These are phyloP conservation scores for Byssothecium circinans DNA, from an alignment of 2,329 filamentous ascomycete species.

Conservation along the genomic window DNA sequence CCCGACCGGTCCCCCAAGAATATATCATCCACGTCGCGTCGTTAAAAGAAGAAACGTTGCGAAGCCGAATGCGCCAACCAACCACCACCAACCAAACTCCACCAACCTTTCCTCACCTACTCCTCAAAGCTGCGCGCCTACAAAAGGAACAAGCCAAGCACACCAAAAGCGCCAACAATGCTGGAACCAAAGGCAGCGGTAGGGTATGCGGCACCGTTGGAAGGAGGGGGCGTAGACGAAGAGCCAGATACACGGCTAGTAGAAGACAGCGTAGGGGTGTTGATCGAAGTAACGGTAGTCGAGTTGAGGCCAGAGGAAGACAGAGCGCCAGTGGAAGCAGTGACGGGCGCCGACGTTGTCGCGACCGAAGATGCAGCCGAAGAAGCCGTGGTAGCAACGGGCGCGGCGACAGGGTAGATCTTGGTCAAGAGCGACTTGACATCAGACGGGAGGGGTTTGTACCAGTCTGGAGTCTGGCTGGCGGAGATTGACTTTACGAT, in stretches of 20 bases:
- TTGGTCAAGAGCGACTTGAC: constrained; percentile 49
- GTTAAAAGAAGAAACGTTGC: constrained; percentile 35
- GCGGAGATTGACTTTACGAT: constrained; percentile 49
- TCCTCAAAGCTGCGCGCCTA: constrained; percentile 24
- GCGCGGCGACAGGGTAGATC: constrained; percentile 31
- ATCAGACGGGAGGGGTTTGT: constrained; percentile 48
- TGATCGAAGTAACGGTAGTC: constrained; percentile 22
- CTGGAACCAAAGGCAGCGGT: constrained; percentile 44
- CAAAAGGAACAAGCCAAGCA: constrained; percentile 48
- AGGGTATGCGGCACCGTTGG: constrained; percentile 37
- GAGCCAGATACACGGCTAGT: constrained; percentile 5
- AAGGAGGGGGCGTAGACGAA: constrained; percentile 13
- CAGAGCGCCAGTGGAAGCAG: constrained; percentile 13
- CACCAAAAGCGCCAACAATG: constrained; percentile 44
- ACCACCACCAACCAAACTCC: constrained; percentile 17
- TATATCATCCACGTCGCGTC: constrained; percentile 12
- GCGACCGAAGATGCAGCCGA: constrained; percentile 10
- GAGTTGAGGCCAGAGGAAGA: constrained; percentile 24
- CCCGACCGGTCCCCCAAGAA: constrained; percentile 20
- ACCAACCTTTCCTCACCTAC: neutral
- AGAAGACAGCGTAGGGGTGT: constrained; percentile 24
- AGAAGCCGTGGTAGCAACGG: constrained; percentile 22
- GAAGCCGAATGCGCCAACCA: constrained; percentile 27
- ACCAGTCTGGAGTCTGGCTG: constrained; percentile 50
- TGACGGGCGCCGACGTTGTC: constrained; percentile 5